Evolutionary conservation across 768 basidiomycete genomes (phyloP), one percentile per base, ranked within the genome.

Genomic region (Kwoniella dejecticola): DNA sequence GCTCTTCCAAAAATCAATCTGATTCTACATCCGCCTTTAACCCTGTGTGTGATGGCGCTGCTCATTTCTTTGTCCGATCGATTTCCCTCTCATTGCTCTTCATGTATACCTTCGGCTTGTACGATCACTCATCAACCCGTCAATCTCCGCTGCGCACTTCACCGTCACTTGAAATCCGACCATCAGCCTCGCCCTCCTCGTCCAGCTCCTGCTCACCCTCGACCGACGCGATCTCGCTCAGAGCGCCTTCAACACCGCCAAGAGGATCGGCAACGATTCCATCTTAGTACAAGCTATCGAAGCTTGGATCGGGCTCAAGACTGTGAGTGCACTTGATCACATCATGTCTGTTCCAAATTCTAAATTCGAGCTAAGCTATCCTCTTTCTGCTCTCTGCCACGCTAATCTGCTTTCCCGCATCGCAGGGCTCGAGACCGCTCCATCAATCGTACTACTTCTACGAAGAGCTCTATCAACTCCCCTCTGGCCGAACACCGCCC

Each of bases 151-250:
- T n/a, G n/a, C n/a, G n/a, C n/a, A n/a, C n/a, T n/a, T n/a, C n/a
- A n/a, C n/a, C n/a, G n/a, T n/a, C n/a, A n/a, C n/a, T n/a, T n/a
- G n/a, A n/a, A n/a, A n/a, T n/a, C n/a, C n/a, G n/a, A n/a, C n/a
- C n/a, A n/a, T n/a, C 68, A 95, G 93, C 41, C 87, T 90, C 33
- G 88, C 91, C 3, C 79, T 91, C 44, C 85, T 89, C 47, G 86
- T 89, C 12, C 90, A 95, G 73, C 85, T 95, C 52, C 90, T 92
- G 75, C 85, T 97, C 36, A 90, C 90, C n/a, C 90, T 94, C 59
- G 85, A 89, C 77, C 87, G 93, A 41, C 82, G 87, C 31, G 91
- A 90, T 80, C 84, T 93, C 38, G 93, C 93, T 26, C 89, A 87
- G 79, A 89, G 87, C 72, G 88, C 90, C 70, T 88, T 90, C 74